Evolutionary conservation across 108 stramenopile genomes (phyloP), one percentile per base, ranked within the genome.

Genomic region (Pseudonitzschia multistriata): DNA sequence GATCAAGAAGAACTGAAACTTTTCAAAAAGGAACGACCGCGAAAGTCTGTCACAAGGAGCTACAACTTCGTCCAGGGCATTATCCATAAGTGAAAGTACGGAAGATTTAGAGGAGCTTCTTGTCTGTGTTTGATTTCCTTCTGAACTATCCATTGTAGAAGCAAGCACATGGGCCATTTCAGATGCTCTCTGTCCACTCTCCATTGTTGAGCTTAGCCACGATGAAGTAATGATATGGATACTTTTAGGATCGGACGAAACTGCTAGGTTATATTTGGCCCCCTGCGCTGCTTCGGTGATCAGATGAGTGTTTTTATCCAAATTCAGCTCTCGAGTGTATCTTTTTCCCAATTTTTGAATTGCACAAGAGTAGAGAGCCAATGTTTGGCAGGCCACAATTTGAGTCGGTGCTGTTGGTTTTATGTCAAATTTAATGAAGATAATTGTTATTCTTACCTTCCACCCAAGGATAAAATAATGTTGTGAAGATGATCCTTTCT

Each of bases 291-390:
- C 30, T 14, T 69, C 66, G n/a, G 78, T 72, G 37, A 85, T 53
- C 64, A 85, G 72, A 68, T 85, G 84, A 2, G 84, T 85, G 49
- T 79, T 82, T 25, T 71, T 60, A 37, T 68, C 67, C 8, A 72
- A 29, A 63, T 81, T 53, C 25, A 82, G 71, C 21, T 80, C 76
- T 49, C 81, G 75, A 14, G 78, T 78, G 34, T 73, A 85, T 29
- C 75, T 27, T 21, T 49, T 27, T 35, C 10, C 36, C 22, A 49
- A 66, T 40, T 30, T 29, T 49, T 21, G 34, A 68, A 25, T 0
- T 17, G 34, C 19, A 48, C 54, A 6, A 64, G 3, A 22, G 17
- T 37, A 49, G 63, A 15, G 10, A 36, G 25, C 1, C 28, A 52
- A 29, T 10, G 42, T 45, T 45, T 4, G 2, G 42, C 17, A 45